Conservation (phyloP, 1,139 yeast genomes). For the Magnusiomyces clavatus region DNA sequence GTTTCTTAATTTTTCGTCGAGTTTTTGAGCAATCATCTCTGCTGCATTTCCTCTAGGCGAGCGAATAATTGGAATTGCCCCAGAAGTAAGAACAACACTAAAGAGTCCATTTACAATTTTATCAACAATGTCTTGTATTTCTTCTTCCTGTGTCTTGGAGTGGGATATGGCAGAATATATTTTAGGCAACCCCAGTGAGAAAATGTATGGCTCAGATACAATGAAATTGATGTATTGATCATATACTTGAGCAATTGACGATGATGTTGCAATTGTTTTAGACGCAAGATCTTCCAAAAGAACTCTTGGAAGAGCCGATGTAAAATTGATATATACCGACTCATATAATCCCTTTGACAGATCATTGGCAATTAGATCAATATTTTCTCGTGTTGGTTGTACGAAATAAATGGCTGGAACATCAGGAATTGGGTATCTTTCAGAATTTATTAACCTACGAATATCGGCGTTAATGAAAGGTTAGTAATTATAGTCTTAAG, state of each 20-base stretch:
- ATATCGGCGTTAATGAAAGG: neutral
- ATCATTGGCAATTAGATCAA: constrained; percentile 62
- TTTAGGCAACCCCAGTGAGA: constrained; percentile 61
- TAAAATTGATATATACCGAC: constrained; percentile 74
- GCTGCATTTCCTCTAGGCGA: constrained; percentile 94
- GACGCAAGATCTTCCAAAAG: constrained; percentile 84
- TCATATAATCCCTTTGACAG: constrained; percentile 68
- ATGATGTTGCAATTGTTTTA: constrained; percentile 60
- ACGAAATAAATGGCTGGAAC: constrained; percentile 92
- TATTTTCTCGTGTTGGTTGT: constrained; percentile 75
- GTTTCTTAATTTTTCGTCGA: constrained; percentile 77
- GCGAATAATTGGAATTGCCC: constrained; percentile 79
- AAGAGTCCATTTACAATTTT: constrained; percentile 71
- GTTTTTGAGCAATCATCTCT: constrained; percentile 80
- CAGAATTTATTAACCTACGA: constrained; percentile 44
- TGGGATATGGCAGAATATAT: constrained; percentile 64
- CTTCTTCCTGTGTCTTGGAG: constrained; percentile 66
- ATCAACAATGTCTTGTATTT: constrained; percentile 61
- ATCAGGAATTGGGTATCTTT: constrained; percentile 76
- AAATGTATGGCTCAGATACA: constrained; percentile 87
- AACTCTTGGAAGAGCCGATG: constrained; percentile 68
- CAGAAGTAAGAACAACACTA: constrained; percentile 69
- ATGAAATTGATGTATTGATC: constrained; percentile 90
- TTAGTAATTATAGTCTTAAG: too few species aligned
- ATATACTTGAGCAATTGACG: constrained; percentile 72